Base-by-base conservation (phyloP, 108 stramenopile genomes). In the Nitzschia sp. region DNA sequence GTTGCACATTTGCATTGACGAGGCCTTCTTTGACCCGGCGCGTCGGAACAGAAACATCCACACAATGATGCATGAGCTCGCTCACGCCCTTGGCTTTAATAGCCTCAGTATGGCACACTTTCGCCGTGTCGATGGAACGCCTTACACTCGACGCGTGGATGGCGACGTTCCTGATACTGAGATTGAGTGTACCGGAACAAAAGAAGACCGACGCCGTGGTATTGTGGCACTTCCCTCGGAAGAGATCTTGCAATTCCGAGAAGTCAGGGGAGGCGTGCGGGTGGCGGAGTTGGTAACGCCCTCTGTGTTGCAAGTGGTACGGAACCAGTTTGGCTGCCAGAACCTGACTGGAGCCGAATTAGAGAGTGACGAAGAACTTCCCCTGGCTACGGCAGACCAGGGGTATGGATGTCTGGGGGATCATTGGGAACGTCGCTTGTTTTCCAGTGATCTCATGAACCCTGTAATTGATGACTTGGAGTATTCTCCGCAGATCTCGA, bases 301-400 rank as follows among this genome's bases (percentile, higher is more conserved):
- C 3, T 88, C 87, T 1, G 89, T 93, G 17, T 46, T 64, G 31
- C 79, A 85, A 54, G 85, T 90, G n/a, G 84, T 85, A 0, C 80
- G 90, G 32, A 91, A 94, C 68, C 90, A 91, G 56, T 94, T 94
- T 74, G 87, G 86, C 24, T 94, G 93, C 66, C 87, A 88, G 68
- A 47, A 64, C 4, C 64, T 94, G 48, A 58, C 58, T 26, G 93
- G 93, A 29, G 93, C 93, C 3, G 93, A 94, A 51, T 70, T 94
- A 29, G 85, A 89, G 68, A 87, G 86, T 60, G 72, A 61, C 33
- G 80, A 83, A 28, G 59, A 32, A 1, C 53, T 66, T 19, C 74
- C 80, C 18, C 47, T 84, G 48, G 53, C 35, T 15, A 29, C 61
- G 0, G 59, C 84, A 31, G 65, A 64, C 0, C 45, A 74, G 13